Evolutionary conservation across 2,329 filamentous ascomycete species (phyloP), one percentile per base, ranked within the genome.

Genomic region (Teratosphaeriaceae sp.): DNA sequence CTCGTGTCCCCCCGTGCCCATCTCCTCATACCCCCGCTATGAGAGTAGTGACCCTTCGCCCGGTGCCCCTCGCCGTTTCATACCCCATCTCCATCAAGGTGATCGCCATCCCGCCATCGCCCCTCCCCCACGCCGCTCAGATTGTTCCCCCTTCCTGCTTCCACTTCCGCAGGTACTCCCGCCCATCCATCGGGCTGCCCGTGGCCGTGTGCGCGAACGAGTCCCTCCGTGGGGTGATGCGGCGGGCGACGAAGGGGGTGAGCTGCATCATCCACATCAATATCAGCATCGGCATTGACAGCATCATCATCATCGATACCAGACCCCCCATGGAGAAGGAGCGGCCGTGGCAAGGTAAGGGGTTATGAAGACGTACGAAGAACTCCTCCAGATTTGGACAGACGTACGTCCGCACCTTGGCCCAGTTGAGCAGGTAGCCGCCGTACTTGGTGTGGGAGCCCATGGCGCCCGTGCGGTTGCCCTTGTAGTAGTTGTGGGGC

Each of bases 401-500:
- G 43, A 85, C 84, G 64, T 88, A 98, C 42, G 89, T 95, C 66
- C 90, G 82, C 60, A 97, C 87, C 69, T 94, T 95, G 43, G 73
- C 68, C 75, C 78, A 94, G 53, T 97, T 85, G 53, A 97, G 82
- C 36, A 80, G 65, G 66, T 92, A 98, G 39, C 82, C 82, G 65
- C 90, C 92, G 62, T 80, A 79, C 64, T 85, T 85, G 42, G 85
- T 89, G 69, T 94, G 87, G 12, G 73, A 69, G 65, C 92, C 92
- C 80, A 94, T 88, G 31, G 85, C 80, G 1, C 92, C 92, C 1
- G 88, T 84, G 36, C 89, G 77, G 58, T 85, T 96, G 63, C 92
- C 92, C 75, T 97, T 97, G 80, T 98, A 98, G 79, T 83, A 98
- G 55, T 89, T 90, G 62, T 88, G 87, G 65, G 84, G 85, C 63